phyloP scores from a whole-genome alignment of 345 rosid species.

The Moricandia arvensis region DNA sequence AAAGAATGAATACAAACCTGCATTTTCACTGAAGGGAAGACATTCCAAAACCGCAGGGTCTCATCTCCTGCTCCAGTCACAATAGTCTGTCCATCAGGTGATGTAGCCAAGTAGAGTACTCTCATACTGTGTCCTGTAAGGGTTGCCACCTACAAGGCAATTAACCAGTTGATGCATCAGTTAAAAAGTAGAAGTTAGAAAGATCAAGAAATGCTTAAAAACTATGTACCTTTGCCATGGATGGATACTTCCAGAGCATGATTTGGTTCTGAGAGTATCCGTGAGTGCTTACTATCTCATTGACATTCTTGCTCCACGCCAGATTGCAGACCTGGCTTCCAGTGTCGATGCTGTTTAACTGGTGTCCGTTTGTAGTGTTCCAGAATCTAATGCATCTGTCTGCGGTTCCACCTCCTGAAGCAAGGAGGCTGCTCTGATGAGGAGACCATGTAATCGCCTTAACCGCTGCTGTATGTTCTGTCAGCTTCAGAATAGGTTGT shows the following conservation, averaged over 20 bases:
- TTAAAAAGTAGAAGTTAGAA: not conserved
- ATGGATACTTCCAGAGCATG: constrained; percentile 97
- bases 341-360: constrained; percentile 78
- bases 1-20: constrained; percentile 46
- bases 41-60: constrained; percentile 89
- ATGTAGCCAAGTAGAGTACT: constrained; percentile 88
- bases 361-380: constrained; percentile 92
- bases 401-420: constrained; percentile 98
- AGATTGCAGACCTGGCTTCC: constrained; percentile 99
- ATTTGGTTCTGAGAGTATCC: constrained; percentile 98
- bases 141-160: constrained; percentile 60
- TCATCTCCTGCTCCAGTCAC: constrained; percentile 99
- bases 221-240: constrained; percentile 73
- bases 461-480: constrained; percentile 98
- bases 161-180: not conserved
- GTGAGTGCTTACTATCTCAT: constrained; percentile 94
- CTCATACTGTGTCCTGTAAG: constrained; percentile 91
- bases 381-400: constrained; percentile 95
- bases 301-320: constrained; percentile 96
- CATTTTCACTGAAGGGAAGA: constrained; percentile 80
- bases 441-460: constrained; percentile 99
- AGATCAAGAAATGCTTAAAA: not conserved
- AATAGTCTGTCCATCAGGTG: constrained; percentile 97
- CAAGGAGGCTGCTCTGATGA: constrained; percentile 89
- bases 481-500: constrained; percentile 67